Evolutionary conservation across 192 early-diverging fungal genomes (phyloP), one percentile per base, ranked within the genome.

Genomic region (Oehlia diaphana): DNA sequence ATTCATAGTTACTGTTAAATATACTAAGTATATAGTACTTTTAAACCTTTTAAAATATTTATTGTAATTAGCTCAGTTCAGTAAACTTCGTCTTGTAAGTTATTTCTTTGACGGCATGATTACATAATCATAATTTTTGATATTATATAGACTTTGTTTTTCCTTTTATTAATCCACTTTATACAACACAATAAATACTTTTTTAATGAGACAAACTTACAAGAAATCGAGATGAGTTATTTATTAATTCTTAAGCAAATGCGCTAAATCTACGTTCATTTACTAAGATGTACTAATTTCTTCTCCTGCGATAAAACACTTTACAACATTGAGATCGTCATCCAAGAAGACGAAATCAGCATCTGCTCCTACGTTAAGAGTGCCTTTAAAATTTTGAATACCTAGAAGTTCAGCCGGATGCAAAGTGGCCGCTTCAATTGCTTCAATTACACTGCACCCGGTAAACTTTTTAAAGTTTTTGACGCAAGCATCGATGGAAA

Each of bases 381-480:
- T 92, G 42, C 94, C 94, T 82, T 94, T 96, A 33, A 84, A 80
- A 74, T 91, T 79, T 23, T 90, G 81, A 50, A 96, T 93, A 10
- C 94, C 94, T 26, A 96, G 84, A 65, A 91, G 81, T 76, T 89
- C 88, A 3, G 94, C 94, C 2, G 94, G 93, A 72, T 93, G 91
- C 47, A 95, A 72, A 0, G 94, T 95, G 4, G 93, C 94, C 26
- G 92, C 91, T 68, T 95, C 93, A 53, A 96, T 84, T 6, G 93
- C 94, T 81, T 96, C 93, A 31, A 94, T 90, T 31, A 92, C 74
- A 14, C 89, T 89, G 53, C 93, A 94, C 2, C 90, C 91, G 13
- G 94, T 94, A 80, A 94, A 96, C 61, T 89, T 84, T 63, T 88
- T 86, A 82, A 96, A 94, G 80, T 96, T 96, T 66, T 89, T 87